Conservation (phyloP, 2,329 filamentous ascomycete genomes). For the Endothia cerciana region DNA sequence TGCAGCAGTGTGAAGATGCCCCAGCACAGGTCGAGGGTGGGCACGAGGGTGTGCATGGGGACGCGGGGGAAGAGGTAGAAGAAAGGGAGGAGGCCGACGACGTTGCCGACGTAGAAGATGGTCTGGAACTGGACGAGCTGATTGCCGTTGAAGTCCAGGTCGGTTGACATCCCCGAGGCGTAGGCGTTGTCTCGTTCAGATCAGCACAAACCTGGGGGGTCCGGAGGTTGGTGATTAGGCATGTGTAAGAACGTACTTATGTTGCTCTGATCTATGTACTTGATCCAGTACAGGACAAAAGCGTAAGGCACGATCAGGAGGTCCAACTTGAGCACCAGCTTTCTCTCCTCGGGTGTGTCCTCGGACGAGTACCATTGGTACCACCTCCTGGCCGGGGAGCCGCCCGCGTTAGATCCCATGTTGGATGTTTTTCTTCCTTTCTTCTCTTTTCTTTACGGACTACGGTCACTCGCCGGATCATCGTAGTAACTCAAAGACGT, state of each 20-base stretch:
- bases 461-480: too few relatives aligned
- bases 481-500: too few relatives aligned
- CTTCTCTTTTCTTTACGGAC: too few relatives aligned
- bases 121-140: slow-evolving; percentile 33
- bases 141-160: slow-evolving; percentile 27
- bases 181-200: slow-evolving; percentile 27
- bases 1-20: slow-evolving; percentile 35
- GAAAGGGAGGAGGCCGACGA: slow-evolving; percentile 35
- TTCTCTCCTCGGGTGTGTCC: slow-evolving; percentile 31
- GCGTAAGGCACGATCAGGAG: slow-evolving; percentile 32
- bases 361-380: slow-evolving; percentile 32
- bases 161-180: slow-evolving; percentile 26
- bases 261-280: slow-evolving; percentile 33
- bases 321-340: slow-evolving; percentile 31
- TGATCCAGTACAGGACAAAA: slow-evolving; percentile 33
- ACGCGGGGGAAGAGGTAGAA: slow-evolving; percentile 35
- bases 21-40: slow-evolving; percentile 34
- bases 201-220: background rate
- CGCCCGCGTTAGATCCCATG: slow-evolving; percentile 1
- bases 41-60: slow-evolving; percentile 35
- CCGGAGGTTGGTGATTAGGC: background rate
- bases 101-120: slow-evolving; percentile 33
- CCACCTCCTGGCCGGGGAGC: slow-evolving; percentile 23
- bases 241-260: slow-evolving; percentile 24
- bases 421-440: background rate